phyloP scores from a whole-genome alignment of 164 flowering plant genomes.

The Stephania yunnanensis region DNA sequence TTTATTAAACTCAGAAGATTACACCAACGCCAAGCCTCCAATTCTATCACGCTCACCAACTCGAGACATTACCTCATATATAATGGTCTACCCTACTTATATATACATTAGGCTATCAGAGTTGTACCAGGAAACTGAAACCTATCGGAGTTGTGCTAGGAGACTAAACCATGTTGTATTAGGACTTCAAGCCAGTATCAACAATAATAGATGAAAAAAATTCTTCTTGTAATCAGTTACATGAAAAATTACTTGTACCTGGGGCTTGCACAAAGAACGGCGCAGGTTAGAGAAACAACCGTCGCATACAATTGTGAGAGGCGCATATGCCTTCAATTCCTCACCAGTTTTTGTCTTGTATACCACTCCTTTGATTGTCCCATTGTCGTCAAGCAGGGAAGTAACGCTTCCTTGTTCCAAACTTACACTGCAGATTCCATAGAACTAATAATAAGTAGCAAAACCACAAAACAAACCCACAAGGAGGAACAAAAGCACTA shows the following conservation, averaged over 20 bases:
- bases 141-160: too few relatives aligned
- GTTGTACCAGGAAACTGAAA: too few relatives aligned
- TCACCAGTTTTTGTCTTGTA: conserved; percentile 67
- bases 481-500: neutral
- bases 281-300: conserved; percentile 94
- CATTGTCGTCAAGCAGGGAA: conserved; percentile 73
- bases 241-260: conserved; percentile 34
- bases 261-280: conserved; percentile 72
- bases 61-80: too few relatives aligned
- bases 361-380: conserved; percentile 65
- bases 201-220: too few relatives aligned
- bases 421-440: conserved; percentile 39
- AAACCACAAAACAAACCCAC: conserved; percentile 7
- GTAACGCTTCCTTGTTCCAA: conserved; percentile 81
- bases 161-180: too few relatives aligned
- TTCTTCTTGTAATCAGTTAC: neutral
- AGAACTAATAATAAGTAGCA: neutral
- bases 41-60: too few relatives aligned
- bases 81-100: too few relatives aligned
- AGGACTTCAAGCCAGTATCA: too few relatives aligned
- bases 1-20: too few relatives aligned
- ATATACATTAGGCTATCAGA: too few relatives aligned
- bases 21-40: too few relatives aligned
- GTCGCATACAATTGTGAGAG: conserved; percentile 89
- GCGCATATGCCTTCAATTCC: conserved; percentile 59